Evolutionary conservation across 2,329 filamentous ascomycete genomes (phyloP), one percentile per base, ranked within the genome.

Genomic region (Fusarium secorum): DNA sequence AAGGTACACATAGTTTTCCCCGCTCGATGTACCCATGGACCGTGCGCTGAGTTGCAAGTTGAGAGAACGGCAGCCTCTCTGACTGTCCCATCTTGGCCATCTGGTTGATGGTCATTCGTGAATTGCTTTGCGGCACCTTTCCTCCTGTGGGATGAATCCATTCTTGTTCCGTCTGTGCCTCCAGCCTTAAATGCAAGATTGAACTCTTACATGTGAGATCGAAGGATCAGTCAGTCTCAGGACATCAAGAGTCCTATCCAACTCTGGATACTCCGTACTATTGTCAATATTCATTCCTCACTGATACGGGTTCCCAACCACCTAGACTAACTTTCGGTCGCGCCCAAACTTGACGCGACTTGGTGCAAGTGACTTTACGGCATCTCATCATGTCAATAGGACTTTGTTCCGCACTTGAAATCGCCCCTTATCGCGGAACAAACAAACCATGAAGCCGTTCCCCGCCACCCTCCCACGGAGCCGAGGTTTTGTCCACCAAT

Each of bases 391-490:
- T 72, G 71, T 74, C 72, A 68, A 26, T 48, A 73, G 71, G 48
- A 68, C 74, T 64, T 26, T 74, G 39, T 72, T 76, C 66, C 67
- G 65, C 65, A 70, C 74, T 66, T 68, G 65, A 54, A 54, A 33
- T 70, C 58, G 61, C 71, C 74, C 67, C 74, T 76, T 76, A 75
- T 73, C 71, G 60, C 68, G 70, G 64, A 67, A 74, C 69, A 73
- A 68, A 59, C 64, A 76, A 68, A 52, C 71, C 73, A 72, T 74
- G 73, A 45, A 57, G 71, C 64, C 64, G 60, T 74, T 76, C 74
- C 74, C 74, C 74, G 74, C 74, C 74, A 76, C 74, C 65, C 72
- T 68, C 72, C 71, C 68, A 75, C 74, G 74, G 73, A 75, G 74
- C 73, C 74, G 73, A 75, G 72, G 71, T 66, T 57, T 72, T 67